A percentile compares a stretch with the other conserved stretches of the same genome.
Evolutionary conservation across 164 flowering plant genomes (phyloP).

Genomic region (Santalum album): DNA sequence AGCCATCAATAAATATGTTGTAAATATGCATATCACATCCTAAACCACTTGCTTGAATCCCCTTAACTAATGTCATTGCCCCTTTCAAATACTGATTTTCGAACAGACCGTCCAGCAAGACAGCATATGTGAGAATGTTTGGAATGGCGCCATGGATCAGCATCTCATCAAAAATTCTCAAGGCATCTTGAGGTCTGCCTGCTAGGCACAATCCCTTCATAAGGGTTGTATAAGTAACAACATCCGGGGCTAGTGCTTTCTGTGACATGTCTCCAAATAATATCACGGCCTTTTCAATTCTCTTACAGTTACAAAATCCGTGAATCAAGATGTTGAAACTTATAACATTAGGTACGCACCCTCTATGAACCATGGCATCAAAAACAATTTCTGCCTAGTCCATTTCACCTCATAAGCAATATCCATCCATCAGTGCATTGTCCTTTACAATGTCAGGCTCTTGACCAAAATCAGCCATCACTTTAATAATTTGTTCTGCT

Average conservation of each 20-base stretch:
- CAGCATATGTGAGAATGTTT: neutral
- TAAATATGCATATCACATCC: slow-evolving; percentile 6
- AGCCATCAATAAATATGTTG: slow-evolving; percentile 11
- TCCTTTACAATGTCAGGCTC: slow-evolving; percentile 6
- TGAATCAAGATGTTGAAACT: slow-evolving; percentile 6
- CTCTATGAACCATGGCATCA: slow-evolving; percentile 1
- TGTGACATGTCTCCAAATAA: slow-evolving; percentile 5
- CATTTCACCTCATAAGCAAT: slow-evolving; percentile 3
- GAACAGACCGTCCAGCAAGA: slow-evolving; percentile 13
- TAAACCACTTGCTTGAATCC: slow-evolving; percentile 4
- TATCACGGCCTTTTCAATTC: slow-evolving; percentile 1
- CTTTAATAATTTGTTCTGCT: slow-evolving; percentile 1
- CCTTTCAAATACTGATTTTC: slow-evolving; percentile 9
- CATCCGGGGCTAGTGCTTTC: slow-evolving; percentile 2
- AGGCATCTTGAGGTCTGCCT: neutral
- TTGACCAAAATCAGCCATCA: slow-evolving; percentile 4
- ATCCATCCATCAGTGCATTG: slow-evolving; percentile 14
- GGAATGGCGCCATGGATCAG: slow-evolving; percentile 1
- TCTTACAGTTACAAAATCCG: slow-evolving; percentile 8
- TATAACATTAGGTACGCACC: neutral
- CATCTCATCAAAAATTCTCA: neutral
- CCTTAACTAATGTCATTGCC: slow-evolving; percentile 16
- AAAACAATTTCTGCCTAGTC: slow-evolving; percentile 8
- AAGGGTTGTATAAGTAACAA: neutral
- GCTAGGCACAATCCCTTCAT: neutral